phyloP scores from a whole-genome alignment of 345 rosid genomes.

The Combretum micranthum region DNA sequence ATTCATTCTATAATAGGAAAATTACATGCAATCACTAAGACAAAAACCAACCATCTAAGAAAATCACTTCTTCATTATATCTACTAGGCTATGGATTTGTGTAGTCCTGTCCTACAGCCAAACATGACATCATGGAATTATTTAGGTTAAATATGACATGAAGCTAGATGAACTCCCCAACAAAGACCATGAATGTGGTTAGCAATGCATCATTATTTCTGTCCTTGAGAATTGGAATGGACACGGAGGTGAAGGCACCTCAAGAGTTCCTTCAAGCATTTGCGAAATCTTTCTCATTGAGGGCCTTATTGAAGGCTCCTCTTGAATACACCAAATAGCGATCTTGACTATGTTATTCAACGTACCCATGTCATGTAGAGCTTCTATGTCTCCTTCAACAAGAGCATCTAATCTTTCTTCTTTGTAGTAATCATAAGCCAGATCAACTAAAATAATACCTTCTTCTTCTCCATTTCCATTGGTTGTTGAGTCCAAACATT shows the following conservation, averaged over 20 bases:
- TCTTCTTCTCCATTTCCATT: conserved; percentile 12
- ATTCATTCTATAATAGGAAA: no score
- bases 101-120: no score
- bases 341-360: conserved; percentile 22
- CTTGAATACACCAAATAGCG: conserved; percentile 47
- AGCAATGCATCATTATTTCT: no score
- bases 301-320: conserved; percentile 32
- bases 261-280: conserved; percentile 41
- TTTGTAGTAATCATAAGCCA: conserved; percentile 39
- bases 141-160: no score
- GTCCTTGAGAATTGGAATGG: conserved; percentile 1
- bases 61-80: no score
- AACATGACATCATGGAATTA: no score
- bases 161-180: no score
- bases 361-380: conserved; percentile 6
- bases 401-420: conserved; percentile 19
- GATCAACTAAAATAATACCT: conserved; percentile 30
- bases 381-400: conserved; percentile 17
- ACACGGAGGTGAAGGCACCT: conserved; percentile 23
- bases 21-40: no score
- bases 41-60: no score
- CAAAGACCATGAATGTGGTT: no score
- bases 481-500: not conserved
- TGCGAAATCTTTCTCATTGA: conserved; percentile 36
- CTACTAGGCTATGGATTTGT: no score